Conservation (phyloP, 2,329 filamentous ascomycete species). For the Acephala macrosclerotiorum region DNA sequence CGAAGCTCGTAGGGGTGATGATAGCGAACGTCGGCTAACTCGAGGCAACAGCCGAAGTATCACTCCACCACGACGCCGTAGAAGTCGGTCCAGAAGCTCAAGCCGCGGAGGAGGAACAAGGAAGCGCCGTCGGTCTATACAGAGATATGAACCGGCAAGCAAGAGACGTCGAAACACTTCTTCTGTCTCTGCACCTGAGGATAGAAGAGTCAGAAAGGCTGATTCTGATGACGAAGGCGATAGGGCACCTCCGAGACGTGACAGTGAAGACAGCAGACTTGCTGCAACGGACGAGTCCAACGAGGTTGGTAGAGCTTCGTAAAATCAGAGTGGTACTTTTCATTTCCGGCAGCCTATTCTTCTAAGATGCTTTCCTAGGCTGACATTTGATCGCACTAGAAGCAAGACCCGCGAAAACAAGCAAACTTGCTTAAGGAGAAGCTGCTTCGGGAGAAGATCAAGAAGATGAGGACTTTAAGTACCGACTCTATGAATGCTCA, state of each 20-base stretch:
- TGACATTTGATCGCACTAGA: slow-evolving; percentile 47
- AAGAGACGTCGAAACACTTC: slow-evolving; percentile 59
- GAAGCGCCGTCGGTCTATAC: slow-evolving; percentile 44
- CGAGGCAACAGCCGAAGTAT: slow-evolving; percentile 45
- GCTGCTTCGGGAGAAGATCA: slow-evolving; percentile 60
- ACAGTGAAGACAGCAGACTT: slow-evolving; percentile 31
- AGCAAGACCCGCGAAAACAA: slow-evolving; percentile 49
- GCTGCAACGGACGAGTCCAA: slow-evolving; percentile 41
- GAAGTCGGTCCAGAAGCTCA: slow-evolving; percentile 38
- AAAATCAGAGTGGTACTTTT: slow-evolving; percentile 34
- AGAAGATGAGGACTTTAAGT: slow-evolving; percentile 62
- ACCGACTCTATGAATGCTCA: slow-evolving; percentile 48
- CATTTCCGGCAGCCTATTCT: slow-evolving; percentile 25
- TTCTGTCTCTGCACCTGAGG: slow-evolving; percentile 55
- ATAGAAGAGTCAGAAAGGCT: slow-evolving; percentile 60
- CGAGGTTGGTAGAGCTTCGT: slow-evolving; percentile 52
- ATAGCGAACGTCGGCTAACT: slow-evolving; percentile 44
- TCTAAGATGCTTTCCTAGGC: slow-evolving; percentile 34
- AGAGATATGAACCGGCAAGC: slow-evolving; percentile 45
- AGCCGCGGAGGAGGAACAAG: slow-evolving; percentile 40
- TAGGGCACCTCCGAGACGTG: slow-evolving; percentile 35
- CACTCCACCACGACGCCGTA: slow-evolving; percentile 41
- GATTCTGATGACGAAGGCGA: slow-evolving; percentile 61
- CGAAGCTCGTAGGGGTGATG: slow-evolving; percentile 38
- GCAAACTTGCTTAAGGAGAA: slow-evolving; percentile 57